phyloP scores from a whole-genome alignment of 2,329 filamentous ascomycete genomes.

The Davidsoniella virescens region DNA sequence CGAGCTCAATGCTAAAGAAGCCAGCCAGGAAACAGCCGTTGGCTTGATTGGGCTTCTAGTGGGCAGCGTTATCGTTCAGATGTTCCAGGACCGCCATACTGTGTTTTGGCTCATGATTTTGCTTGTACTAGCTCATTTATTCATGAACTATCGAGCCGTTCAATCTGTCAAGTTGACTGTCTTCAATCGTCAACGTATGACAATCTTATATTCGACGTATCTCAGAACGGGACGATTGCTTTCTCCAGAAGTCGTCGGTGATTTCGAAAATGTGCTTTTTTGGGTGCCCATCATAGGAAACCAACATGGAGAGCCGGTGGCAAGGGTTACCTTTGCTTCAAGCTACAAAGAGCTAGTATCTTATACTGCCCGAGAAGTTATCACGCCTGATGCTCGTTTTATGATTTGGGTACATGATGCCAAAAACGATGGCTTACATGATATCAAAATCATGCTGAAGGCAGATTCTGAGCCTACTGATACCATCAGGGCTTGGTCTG shows the following conservation, averaged over 20 bases:
- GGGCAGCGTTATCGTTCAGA: slow-evolving; percentile 66
- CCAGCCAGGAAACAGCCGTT: slow-evolving; percentile 87
- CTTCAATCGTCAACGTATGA: slow-evolving; percentile 74
- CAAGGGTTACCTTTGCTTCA: slow-evolving; percentile 25
- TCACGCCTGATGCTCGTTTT: slow-evolving; percentile 14
- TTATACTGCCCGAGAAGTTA: slow-evolving; percentile 18
- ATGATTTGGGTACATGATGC: slow-evolving; percentile 6
- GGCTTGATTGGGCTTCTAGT: slow-evolving; percentile 74
- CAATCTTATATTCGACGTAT: slow-evolving; percentile 52
- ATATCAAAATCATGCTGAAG: slow-evolving; percentile 23
- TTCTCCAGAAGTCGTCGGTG: slow-evolving; percentile 48
- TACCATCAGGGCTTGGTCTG: slow-evolving; percentile 23
- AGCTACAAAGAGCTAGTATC: slow-evolving; percentile 26
- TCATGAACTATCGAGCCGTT: slow-evolving; percentile 76
- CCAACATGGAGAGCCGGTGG: slow-evolving; percentile 16
- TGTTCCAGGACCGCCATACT: slow-evolving; percentile 50
- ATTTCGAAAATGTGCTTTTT: slow-evolving; percentile 45
- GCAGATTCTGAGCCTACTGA: slow-evolving; percentile 18
- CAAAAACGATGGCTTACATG: slow-evolving; percentile 13
- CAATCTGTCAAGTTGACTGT: slow-evolving; percentile 67
- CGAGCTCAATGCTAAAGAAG: slow-evolving; percentile 88
- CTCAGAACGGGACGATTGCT: slow-evolving; percentile 36
- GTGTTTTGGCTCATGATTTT: slow-evolving; percentile 60
- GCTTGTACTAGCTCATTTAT: slow-evolving; percentile 61
- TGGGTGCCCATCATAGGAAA: slow-evolving; percentile 22